A percentile compares a stretch with the other conserved stretches of the same genome.
Evolutionary conservation across 148 eudicot species (phyloP).

Genomic region (Silene latifolia): DNA sequence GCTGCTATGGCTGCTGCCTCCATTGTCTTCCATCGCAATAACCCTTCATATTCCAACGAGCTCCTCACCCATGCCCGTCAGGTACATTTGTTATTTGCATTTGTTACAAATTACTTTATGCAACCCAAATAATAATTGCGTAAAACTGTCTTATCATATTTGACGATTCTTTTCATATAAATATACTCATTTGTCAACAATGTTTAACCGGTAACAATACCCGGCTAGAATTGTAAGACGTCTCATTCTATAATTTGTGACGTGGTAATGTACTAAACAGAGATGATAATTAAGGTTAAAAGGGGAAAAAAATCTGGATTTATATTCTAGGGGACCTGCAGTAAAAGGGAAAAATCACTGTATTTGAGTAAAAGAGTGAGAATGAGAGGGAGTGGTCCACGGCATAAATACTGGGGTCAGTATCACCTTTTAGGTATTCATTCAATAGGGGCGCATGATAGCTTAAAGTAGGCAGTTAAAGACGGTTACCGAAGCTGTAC

Average conservation of each 20-base stretch:
- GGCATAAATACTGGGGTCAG: not conserved
- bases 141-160: too few relatives aligned
- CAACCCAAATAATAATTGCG: too few relatives aligned
- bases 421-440: not conserved
- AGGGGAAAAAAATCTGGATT: not conserved
- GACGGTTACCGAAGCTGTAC: slow-evolving; percentile 25
- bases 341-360: not conserved
- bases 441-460: slow-evolving; percentile 13
- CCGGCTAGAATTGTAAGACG: too few relatives aligned
- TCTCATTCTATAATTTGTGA: not conserved
- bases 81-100: slow-evolving; percentile 31
- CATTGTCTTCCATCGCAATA: slow-evolving; percentile 56
- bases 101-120: too few relatives aligned
- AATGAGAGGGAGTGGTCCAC: slow-evolving; percentile 9
- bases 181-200: too few relatives aligned
- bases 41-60: slow-evolving; percentile 57
- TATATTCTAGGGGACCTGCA: not conserved
- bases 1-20: slow-evolving; percentile 96
- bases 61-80: slow-evolving; percentile 84
- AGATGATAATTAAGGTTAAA: too few relatives aligned
- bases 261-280: not conserved
- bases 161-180: too few relatives aligned
- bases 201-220: too few relatives aligned
- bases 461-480: slow-evolving; percentile 16
- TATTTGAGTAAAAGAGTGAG: not conserved